Base-by-base conservation (phyloP, 768 basidiomycete species). In the Fomitopsis pulvina region DNA sequence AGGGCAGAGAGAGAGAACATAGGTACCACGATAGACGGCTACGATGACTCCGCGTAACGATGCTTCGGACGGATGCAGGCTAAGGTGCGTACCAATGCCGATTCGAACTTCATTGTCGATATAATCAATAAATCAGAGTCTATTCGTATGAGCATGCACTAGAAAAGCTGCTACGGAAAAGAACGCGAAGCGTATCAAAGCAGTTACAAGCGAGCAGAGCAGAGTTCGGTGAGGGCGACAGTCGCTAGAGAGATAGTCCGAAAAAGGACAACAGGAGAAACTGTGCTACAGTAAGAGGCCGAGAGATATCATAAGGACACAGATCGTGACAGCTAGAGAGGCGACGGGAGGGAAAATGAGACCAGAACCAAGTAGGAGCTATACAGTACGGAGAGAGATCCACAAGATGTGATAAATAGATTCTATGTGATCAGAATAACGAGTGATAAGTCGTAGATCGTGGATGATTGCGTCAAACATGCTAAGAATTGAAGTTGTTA, bases 1-100 rank as follows among this genome's bases (percentile, higher is more conserved):
- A 73, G 72, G 45, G 90, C 91, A 1, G 68, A 80, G 56, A 60
- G 68, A 47, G 65, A 74, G 58, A 72, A 71, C 1, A 55, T 78
- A 4, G 87, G 90, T 7, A 78, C 68, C 0, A 47, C 58, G 0
- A 66, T 89, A 16, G 53, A 48, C 10, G 46, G 50, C 4, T 58
- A 52, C 48, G 54, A 56, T 20, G 44, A 14, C n/a, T n/a, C n/a
- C n/a, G n/a, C n/a, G n/a, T n/a, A n/a, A n/a, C n/a, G n/a, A n/a
- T n/a, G n/a, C n/a, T n/a, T n/a, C n/a, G n/a, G n/a, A n/a, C n/a
- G n/a, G n/a, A n/a, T n/a, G n/a, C n/a, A n/a, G n/a, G n/a, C n/a
- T n/a, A n/a, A n/a, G n/a, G n/a, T n/a, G n/a, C n/a, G n/a, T n/a
- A n/a, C n/a, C n/a, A n/a, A n/a, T n/a, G n/a, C n/a, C n/a, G n/a